Evolutionary conservation across 2,329 filamentous ascomycete genomes (phyloP).

Genomic region (Fusarium secorum): DNA sequence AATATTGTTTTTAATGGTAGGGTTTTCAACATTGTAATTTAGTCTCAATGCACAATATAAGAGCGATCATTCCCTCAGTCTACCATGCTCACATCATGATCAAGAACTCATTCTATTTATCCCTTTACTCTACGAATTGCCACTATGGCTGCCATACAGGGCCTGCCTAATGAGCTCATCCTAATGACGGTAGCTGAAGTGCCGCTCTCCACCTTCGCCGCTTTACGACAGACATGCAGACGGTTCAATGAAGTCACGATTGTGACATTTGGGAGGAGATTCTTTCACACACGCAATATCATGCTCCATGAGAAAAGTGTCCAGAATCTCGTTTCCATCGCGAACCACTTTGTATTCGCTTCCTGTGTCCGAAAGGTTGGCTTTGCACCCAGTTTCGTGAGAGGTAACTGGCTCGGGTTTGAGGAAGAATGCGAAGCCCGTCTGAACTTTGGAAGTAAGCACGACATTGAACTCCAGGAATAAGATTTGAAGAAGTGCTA

Average conservation of each 20-base stretch:
- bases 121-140: neutral
- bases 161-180: neutral
- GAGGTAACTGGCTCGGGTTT: neutral
- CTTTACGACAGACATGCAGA: neutral
- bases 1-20: accelerated
- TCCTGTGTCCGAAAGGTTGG: neutral
- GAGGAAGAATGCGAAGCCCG: neutral
- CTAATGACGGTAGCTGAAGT: neutral
- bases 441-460: neutral
- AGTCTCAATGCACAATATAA: neutral
- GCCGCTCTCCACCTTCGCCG: neutral
- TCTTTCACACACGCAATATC: neutral
- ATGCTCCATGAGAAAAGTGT: neutral
- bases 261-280: neutral
- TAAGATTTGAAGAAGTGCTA: neutral
- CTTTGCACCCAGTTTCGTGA: neutral
- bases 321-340: neutral
- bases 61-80: no score
- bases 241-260: neutral
- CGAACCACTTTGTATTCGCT: neutral
- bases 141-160: neutral
- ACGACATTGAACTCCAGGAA: neutral
- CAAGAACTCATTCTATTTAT: neutral
- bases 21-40: accelerated
- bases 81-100: neutral